Percentiles rank a stretch among this genome's conserved stretches.
Conservation (phyloP, 176 grass and related monocot genomes). For the Thalia dealbata region DNA sequence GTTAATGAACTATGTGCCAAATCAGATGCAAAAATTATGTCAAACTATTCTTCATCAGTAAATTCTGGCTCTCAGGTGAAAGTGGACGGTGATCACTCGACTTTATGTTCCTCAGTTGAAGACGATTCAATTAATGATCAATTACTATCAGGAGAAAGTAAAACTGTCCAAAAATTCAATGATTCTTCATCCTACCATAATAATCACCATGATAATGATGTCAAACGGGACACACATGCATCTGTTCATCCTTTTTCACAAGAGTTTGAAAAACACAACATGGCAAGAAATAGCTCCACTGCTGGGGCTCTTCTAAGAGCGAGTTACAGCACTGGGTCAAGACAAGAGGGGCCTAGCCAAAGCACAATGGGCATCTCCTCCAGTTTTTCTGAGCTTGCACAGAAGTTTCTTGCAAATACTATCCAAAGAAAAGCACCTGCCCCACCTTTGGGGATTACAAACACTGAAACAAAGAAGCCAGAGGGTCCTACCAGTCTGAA, state of each 20-base stretch:
- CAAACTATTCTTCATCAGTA: slow-evolving; percentile 25
- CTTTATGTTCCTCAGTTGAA: slow-evolving; percentile 22
- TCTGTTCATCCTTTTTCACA: slow-evolving; percentile 17
- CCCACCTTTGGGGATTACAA: slow-evolving; percentile 18
- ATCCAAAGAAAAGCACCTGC: slow-evolving; percentile 62
- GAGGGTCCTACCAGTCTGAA: not conserved
- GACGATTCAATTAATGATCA: slow-evolving; percentile 22
- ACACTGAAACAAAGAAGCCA: slow-evolving; percentile 7
- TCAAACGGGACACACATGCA: slow-evolving; percentile 25
- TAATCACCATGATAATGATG: slow-evolving; percentile 19
- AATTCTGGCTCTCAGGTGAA: slow-evolving; percentile 29
- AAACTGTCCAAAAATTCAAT: slow-evolving; percentile 29
- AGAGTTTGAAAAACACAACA: slow-evolving; percentile 29
- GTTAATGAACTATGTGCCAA: slow-evolving; percentile 8
- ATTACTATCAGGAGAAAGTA: slow-evolving; percentile 20
- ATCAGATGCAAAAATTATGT: slow-evolving; percentile 18
- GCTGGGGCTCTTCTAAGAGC: slow-evolving; percentile 14
- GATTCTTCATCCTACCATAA: slow-evolving; percentile 28
- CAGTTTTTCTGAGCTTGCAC: slow-evolving; percentile 90
- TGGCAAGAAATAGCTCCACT: slow-evolving; percentile 27
- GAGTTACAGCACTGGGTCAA: not conserved
- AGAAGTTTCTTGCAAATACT: slow-evolving; percentile 91
- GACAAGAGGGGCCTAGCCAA: not conserved
- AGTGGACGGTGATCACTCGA: slow-evolving; percentile 27
- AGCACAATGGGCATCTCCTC: slow-evolving; percentile 34